Evolutionary conservation across 2,329 filamentous ascomycete species (phyloP).

Genomic region (Arthrobotrys conoides): DNA sequence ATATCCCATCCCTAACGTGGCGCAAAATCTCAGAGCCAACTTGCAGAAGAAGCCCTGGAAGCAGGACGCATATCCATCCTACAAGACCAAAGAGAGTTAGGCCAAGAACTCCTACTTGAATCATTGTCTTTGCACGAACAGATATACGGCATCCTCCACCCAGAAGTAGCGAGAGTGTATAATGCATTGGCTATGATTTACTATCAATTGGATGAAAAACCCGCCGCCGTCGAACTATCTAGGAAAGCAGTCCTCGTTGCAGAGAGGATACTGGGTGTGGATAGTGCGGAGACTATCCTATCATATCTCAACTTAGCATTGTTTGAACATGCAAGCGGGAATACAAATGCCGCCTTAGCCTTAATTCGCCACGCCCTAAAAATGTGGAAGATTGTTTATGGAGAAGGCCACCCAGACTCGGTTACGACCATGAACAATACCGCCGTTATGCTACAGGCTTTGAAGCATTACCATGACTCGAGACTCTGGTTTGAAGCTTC

Average conservation of each 20-base stretch:
- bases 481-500: conserved; percentile 97
- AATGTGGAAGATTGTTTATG: conserved; percentile 97
- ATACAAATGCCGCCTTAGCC: conserved; percentile 86
- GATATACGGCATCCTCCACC: conserved; percentile 97
- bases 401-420: conserved; percentile 91
- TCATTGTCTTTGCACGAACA: conserved; percentile 97
- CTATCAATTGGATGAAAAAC: conserved; percentile 98
- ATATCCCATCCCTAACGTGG: conserved; percentile 1
- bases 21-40: conserved; percentile 72
- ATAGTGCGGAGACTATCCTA: conserved; percentile 92
- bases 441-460: conserved; percentile 95
- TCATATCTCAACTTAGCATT: conserved; percentile 96
- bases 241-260: conserved; percentile 97
- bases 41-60: conserved; percentile 96
- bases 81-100: conserved; percentile 94
- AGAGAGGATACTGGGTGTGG: conserved; percentile 92
- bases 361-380: conserved; percentile 94
- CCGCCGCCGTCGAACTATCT: conserved; percentile 91
- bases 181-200: conserved; percentile 95
- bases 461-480: conserved; percentile 95
- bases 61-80: conserved; percentile 96
- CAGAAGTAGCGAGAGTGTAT: conserved; percentile 95
- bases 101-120: conserved; percentile 95
- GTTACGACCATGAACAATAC: conserved; percentile 99
- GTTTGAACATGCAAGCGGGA: conserved; percentile 91